Percentiles rank a stretch among this genome's conserved stretches.
Evolutionary conservation across 257 asterid genomes (phyloP).

Genomic region (Solanum peruvianum): DNA sequence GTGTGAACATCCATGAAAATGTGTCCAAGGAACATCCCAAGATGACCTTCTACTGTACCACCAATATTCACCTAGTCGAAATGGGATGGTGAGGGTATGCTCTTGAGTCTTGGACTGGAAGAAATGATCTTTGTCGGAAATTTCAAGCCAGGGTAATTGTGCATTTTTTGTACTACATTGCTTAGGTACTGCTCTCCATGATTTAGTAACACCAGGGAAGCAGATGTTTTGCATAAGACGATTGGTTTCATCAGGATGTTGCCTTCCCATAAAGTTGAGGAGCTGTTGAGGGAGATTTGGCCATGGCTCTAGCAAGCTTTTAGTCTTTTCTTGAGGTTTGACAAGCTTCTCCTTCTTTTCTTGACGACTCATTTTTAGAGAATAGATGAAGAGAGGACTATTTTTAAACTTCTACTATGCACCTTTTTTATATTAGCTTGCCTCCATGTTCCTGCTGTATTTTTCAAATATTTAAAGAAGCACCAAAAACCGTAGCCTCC

Average conservation of each 20-base stretch:
- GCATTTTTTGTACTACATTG: background rate
- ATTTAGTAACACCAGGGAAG: background rate
- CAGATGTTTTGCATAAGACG: background rate
- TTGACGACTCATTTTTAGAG: background rate
- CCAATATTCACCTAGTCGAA: background rate
- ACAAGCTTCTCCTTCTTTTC: background rate
- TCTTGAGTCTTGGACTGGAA: background rate
- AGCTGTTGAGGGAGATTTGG: slow-evolving; percentile 3
- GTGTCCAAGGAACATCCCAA: background rate
- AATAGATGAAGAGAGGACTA: background rate
- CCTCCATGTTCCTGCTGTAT: background rate
- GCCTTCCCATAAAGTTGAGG: background rate
- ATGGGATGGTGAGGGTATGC: background rate
- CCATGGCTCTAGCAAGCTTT: background rate
- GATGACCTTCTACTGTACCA: background rate
- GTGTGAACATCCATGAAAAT: slow-evolving; percentile 7
- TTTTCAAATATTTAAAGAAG: background rate
- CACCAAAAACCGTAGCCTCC: background rate
- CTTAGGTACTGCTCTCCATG: background rate
- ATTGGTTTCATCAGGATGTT: background rate
- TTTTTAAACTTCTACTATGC: background rate
- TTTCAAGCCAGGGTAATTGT: slow-evolving; percentile 6
- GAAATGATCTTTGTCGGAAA: background rate
- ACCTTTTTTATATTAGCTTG: background rate
- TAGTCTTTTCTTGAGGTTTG: background rate